Percentiles rank a stretch among this genome's conserved stretches.
Conservation (phyloP, 192 early-diverging fungal genomes). For the Coemansia furcata region DNA sequence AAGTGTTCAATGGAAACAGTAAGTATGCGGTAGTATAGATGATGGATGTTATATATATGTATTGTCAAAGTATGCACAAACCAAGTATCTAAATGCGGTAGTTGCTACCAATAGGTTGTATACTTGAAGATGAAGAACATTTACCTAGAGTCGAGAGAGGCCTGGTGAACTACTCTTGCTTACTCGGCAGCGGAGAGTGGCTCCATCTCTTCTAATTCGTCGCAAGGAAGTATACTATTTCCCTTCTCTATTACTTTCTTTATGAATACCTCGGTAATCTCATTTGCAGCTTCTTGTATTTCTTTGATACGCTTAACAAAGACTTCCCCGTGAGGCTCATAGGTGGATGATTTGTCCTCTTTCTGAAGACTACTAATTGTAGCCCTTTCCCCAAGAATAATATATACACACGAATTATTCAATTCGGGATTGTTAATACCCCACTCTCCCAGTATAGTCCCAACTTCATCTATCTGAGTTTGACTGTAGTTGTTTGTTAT, state of each 20-base stretch:
- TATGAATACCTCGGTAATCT: background rate
- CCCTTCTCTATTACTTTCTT: background rate
- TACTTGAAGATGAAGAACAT: no score
- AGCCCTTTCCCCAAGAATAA: background rate
- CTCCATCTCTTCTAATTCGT: no score
- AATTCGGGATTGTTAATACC: background rate
- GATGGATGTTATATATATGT: background rate
- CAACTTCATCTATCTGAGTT: background rate
- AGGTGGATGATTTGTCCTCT: background rate
- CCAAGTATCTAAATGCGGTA: no score
- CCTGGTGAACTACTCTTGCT: no score
- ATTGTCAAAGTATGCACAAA: no score
- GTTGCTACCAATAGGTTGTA: no score
- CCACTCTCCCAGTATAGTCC: background rate
- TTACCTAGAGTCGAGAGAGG: no score
- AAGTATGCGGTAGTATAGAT: background rate
- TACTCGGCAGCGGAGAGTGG: no score
- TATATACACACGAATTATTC: background rate
- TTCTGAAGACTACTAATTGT: background rate
- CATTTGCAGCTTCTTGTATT: background rate
- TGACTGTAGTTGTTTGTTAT: background rate
- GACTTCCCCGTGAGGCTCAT: background rate
- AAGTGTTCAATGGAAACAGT: background rate
- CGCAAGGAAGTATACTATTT: no score
- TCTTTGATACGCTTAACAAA: no score